Conservation (phyloP, 371 early-diverging fungal species). For the Mucor racemosus region DNA sequence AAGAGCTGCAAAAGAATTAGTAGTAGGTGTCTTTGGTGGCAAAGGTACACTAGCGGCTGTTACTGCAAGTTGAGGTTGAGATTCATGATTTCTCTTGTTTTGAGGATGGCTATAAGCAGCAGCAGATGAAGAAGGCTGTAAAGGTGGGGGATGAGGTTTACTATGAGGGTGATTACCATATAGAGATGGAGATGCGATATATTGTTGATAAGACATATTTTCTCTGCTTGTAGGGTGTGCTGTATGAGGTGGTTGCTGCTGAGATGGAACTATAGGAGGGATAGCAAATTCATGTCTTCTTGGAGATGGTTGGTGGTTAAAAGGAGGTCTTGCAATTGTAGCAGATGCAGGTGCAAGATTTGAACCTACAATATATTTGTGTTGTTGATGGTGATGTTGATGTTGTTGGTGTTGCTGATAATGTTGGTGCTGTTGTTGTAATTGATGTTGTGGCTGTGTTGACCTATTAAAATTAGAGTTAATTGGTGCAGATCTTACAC, state of each 20-base stretch:
- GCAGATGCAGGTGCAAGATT: constrained; percentile 27
- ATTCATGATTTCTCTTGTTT: constrained; percentile 14
- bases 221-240: constrained; percentile 28
- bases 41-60: constrained; percentile 27
- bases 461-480: constrained; percentile 50
- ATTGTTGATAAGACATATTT: constrained; percentile 22
- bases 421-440: constrained; percentile 19
- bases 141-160: constrained; percentile 9
- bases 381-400: constrained; percentile 11
- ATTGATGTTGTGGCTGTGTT: constrained; percentile 12
- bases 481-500: constrained; percentile 62
- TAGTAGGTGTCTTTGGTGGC: constrained; percentile 41
- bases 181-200: constrained; percentile 18
- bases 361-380: neutral
- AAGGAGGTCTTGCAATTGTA: constrained; percentile 20
- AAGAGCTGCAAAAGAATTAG: constrained; percentile 37
- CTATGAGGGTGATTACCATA: constrained; percentile 7
- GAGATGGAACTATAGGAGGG: constrained; percentile 58
- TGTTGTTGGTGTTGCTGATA: constrained; percentile 19
- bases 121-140: neutral
- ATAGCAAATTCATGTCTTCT: constrained; percentile 52
- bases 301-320: constrained; percentile 34
- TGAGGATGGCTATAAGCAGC: neutral
- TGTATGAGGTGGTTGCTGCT: constrained; percentile 48
- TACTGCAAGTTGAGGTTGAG: constrained; percentile 15